Base-by-base conservation (phyloP, 2,329 filamentous ascomycete species). In the Graphium sp. region DNA sequence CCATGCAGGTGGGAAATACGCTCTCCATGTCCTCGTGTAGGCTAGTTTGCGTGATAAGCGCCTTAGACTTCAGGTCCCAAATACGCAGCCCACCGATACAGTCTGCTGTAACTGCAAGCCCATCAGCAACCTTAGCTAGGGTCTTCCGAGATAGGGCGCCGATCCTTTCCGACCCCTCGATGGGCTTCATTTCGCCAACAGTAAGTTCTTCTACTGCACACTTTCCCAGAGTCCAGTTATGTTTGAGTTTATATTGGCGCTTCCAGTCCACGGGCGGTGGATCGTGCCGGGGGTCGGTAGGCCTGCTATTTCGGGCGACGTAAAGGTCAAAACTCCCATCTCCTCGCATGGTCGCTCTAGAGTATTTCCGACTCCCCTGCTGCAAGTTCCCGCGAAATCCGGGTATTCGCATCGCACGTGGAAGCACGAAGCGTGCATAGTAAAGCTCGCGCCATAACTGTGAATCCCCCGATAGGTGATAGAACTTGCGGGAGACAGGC, bases 361-460 rank as follows among this genome's bases (percentile, higher is more conserved):
- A n/a, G n/a, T n/a, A n/a, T n/a, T n/a, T n/a, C 8, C 29, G 23
- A 13, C 16, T 28, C 21, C 16, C 26, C 6, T 21, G 20, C 8
- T 16, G 27, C 16, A 23, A 24, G 12, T 20, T 21, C 5, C 19
- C 21, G 18, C 58, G 52, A 31, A 77, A 66, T 14, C 77, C 76
- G 1, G 80, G 78, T 32, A 87, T 73, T 33, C 78, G 71, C 39
- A 78, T 65, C 20, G 78, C 79, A 43, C 84, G 71, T 22, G 83
- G 84, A 20, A 80, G 66, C 18, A 94, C 81, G 50, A 92, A 95
- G 36, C 78, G 74, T 16, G 72, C 64, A 52, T 91, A 93, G 53
- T 93, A 98, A 28, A 83, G 69, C 10, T 67, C 66, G 48, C 87
- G 89, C 89, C 89, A 98, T 32, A 95, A 57, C 46, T 94, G 83